Evolutionary conservation across 163 green algal genomes (phyloP).

Genomic region (Chloromonas sp.): DNA sequence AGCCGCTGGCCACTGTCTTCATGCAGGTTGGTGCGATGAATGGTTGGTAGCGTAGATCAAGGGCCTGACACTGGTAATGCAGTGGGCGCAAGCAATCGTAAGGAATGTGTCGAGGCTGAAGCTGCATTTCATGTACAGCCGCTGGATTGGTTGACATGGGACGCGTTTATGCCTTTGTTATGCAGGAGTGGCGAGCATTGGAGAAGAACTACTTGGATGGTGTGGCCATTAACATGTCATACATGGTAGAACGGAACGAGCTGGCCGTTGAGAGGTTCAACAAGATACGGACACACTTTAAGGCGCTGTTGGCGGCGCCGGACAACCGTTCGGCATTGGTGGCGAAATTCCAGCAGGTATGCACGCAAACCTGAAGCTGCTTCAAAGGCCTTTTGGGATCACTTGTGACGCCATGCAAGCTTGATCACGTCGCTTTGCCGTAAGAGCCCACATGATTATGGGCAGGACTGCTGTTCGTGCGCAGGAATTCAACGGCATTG

Average conservation of each 20-base stretch:
- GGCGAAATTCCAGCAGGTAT: slow-evolving; percentile 29
- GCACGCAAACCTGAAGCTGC: not conserved
- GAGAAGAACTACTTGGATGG: slow-evolving; percentile 48
- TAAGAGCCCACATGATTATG: too few species aligned
- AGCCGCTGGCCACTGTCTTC: too few species aligned
- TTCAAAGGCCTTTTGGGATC: not conserved
- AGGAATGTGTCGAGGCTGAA: too few species aligned
- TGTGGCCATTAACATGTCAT: slow-evolving; percentile 29
- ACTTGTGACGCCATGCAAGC: not conserved
- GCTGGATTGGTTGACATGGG: too few species aligned
- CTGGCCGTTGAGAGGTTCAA: slow-evolving; percentile 29
- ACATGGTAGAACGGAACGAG: slow-evolving; percentile 36
- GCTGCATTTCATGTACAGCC: too few species aligned
- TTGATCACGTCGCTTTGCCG: not conserved
- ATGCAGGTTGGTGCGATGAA: too few species aligned
- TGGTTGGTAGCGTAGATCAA: too few species aligned
- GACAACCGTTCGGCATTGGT: slow-evolving; percentile 46
- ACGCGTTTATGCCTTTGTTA: too few species aligned
- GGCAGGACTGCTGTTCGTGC: not conserved
- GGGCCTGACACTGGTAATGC: too few species aligned
- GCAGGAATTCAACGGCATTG: slow-evolving; percentile 45
- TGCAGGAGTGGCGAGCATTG: slow-evolving; percentile 35
- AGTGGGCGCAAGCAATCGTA: too few species aligned
- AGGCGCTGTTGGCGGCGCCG: slow-evolving; percentile 34
- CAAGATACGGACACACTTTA: slow-evolving; percentile 23